phyloP scores from a whole-genome alignment of 2,329 filamentous ascomycete genomes.

The Clarireedia hainanense region DNA sequence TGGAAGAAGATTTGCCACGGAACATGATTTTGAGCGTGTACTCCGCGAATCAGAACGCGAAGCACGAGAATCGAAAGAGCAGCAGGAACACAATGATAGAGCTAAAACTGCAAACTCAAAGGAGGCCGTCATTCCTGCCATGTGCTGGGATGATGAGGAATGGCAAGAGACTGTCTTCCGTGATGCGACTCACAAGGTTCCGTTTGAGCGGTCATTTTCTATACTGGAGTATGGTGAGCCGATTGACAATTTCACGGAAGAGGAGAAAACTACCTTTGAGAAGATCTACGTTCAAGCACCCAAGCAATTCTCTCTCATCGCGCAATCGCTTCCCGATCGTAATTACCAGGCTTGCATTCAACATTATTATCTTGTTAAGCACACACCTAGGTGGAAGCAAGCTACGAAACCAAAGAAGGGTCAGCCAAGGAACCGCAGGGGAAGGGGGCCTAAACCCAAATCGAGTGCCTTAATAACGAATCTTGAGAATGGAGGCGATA shows the following conservation, averaged over 20 bases:
- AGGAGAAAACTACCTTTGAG: constrained; percentile 65
- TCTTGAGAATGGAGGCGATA: constrained; percentile 31
- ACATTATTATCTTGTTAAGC: constrained; percentile 78
- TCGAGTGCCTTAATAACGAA: constrained; percentile 61
- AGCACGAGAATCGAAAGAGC: constrained; percentile 62
- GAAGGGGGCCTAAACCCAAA: constrained; percentile 45
- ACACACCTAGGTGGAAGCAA: constrained; percentile 67
- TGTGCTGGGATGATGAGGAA: constrained; percentile 57
- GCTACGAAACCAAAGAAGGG: constrained; percentile 37
- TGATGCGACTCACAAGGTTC: constrained; percentile 58
- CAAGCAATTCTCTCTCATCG: constrained; percentile 77
- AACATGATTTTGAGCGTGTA: constrained; percentile 65
- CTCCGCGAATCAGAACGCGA: constrained; percentile 64
- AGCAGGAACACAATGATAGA: constrained; percentile 55
- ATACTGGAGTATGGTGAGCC: constrained; percentile 67
- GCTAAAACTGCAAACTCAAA: constrained; percentile 68
- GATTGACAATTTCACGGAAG: constrained; percentile 64
- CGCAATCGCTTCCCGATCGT: constrained; percentile 56
- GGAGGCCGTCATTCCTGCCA: constrained; percentile 65
- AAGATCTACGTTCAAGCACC: constrained; percentile 66
- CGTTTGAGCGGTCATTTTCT: constrained; percentile 58
- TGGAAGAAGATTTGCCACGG: constrained; percentile 55
- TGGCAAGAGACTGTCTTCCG: constrained; percentile 50
- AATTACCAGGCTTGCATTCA: constrained; percentile 76
- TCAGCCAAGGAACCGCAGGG: constrained; percentile 47